Evolutionary conservation across 768 basidiomycete species (phyloP), one percentile per base, ranked within the genome.

Genomic region (Neoboletus magnificus): DNA sequence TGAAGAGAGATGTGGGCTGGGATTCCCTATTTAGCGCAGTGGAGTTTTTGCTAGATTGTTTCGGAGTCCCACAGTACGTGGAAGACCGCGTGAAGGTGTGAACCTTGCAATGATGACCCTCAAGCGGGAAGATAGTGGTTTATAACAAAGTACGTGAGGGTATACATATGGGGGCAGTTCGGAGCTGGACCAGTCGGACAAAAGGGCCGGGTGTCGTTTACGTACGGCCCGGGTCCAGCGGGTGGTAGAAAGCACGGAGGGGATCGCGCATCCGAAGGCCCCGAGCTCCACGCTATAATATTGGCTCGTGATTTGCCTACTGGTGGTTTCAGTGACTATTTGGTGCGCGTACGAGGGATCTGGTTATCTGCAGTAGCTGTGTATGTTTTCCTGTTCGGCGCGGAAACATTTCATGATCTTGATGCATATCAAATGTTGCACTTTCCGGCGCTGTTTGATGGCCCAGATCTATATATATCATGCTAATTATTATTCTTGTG

Each of bases 1-100:
- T 88, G 64, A 70, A 29, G n/a, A 23, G 20, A 12, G n/a, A 13
- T 42, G 30, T 39, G 12, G 27, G 50, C 5, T 2, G 46, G 25
- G n/a, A 40, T 33, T 30, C 4, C 52, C 11, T 45, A 25, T 37
- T n/a, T 23, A 53, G 32, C 4, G 5, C 5, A 30, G 15, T 5
- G 16, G 27, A 29, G 16, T 25, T 18, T 10, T 42, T 42, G 40
- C 18, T 33, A 22, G 33, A 12, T 16, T n/a, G 18, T 33, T 29
- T 22, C n/a, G 51, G 22, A 48, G 22, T 36, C 7, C 16, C 10
- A 13, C 22, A 18, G 30, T n/a, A 22, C 4, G 15, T n/a, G 23
- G 20, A 12, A 13, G 30, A 33, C 11, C 13, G 15, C 13, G 18
- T 3, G 9, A 36, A 12, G 16, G 10, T 32, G 12, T 32, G 1